Conservation (phyloP, 139 green algal species). For the Coelastrella sp. region DNA sequence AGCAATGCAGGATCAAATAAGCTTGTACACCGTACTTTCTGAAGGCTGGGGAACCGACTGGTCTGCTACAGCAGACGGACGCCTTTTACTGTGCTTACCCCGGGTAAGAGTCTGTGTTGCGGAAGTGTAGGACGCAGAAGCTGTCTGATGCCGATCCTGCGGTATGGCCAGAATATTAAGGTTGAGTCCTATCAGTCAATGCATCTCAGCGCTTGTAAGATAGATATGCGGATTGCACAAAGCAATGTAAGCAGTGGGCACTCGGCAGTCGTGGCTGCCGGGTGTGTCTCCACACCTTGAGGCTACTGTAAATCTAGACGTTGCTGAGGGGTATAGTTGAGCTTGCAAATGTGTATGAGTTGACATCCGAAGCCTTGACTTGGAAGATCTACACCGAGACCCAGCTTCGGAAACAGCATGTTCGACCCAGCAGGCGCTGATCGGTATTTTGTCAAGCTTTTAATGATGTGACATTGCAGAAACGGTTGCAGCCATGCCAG, state of each 20-base stretch:
- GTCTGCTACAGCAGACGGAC: neutral
- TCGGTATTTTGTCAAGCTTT: too few species aligned
- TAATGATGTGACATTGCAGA: too few species aligned
- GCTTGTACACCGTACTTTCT: neutral
- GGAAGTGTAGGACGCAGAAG: neutral
- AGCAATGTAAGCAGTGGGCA: neutral
- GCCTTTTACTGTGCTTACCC: conserved; percentile 8
- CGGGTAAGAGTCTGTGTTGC: conserved; percentile 10
- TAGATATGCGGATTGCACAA: too few species aligned
- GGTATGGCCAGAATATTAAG: neutral
- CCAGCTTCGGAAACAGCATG: too few species aligned
- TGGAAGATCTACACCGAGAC: neutral
- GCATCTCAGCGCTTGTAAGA: neutral
- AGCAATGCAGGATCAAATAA: neutral
- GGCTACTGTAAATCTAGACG: neutral
- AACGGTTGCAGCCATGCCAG: too few species aligned
- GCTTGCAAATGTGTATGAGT: neutral
- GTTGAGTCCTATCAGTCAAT: neutral
- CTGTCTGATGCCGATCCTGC: neutral
- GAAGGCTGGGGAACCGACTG: neutral
- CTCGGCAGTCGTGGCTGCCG: neutral
- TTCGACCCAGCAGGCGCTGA: too few species aligned
- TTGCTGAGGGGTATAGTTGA: neutral
- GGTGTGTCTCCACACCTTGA: neutral
- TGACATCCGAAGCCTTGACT: neutral